Conservation (phyloP, 441 rosid species). For the Daphne laureola region DNA sequence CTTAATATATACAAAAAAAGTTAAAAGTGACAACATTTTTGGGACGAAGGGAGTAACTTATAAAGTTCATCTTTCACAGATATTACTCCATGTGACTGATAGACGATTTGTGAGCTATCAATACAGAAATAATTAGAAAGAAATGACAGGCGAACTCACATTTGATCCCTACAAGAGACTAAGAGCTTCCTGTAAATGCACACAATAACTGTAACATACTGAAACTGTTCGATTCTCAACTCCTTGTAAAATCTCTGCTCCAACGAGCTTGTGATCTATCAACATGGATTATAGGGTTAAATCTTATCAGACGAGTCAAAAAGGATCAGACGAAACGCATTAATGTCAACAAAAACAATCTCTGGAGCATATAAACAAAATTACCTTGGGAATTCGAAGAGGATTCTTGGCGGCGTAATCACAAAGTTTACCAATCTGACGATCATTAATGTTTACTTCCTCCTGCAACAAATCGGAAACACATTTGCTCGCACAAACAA, state of each 20-base stretch:
- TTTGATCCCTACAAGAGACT: conserved; percentile 53
- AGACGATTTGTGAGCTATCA: no score
- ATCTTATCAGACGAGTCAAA: neutral
- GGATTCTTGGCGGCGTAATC: conserved; percentile 86
- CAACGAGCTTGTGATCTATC: conserved; percentile 53
- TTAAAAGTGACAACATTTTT: no score
- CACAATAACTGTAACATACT: conserved; percentile 43
- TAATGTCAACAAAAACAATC: neutral
- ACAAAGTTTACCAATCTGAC: conserved; percentile 68
- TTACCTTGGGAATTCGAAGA: conserved; percentile 80
- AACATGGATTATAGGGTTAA: conserved; percentile 9
- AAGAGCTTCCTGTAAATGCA: conserved; percentile 52
- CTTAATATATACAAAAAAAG: no score
- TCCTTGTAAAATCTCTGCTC: conserved; percentile 68
- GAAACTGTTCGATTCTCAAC: conserved; percentile 52
- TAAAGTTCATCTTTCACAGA: no score
- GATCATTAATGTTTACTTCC: conserved; percentile 51
- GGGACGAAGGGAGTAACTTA: no score
- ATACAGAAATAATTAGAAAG: no score
- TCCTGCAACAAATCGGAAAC: conserved; percentile 36
- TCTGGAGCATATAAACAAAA: neutral
- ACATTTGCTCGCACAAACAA: neutral
- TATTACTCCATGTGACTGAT: no score
- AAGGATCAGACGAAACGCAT: no score
- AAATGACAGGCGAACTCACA: conserved; percentile 29